Evolutionary conservation across 495 filamentous ascomycete species (phyloP).

Genomic region (Penicillium cataractarum): DNA sequence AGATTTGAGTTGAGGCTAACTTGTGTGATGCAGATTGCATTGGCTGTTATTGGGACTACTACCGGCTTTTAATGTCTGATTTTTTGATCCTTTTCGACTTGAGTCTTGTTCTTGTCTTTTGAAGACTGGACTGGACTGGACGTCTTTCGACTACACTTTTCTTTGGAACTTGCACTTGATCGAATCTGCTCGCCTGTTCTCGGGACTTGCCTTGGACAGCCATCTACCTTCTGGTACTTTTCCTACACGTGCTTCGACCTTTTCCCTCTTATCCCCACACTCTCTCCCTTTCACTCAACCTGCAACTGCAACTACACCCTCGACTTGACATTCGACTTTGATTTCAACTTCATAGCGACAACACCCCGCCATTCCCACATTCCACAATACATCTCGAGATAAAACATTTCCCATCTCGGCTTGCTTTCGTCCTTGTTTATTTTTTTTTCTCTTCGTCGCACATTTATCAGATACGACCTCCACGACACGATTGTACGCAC

Average conservation of each 20-base stretch:
- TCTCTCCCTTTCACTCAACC: constrained; percentile 4
- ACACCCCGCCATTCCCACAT: background rate
- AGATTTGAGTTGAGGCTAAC: background rate
- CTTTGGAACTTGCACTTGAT: background rate
- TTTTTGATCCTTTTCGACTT: constrained; percentile 9
- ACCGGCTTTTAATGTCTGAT: constrained; percentile 46
- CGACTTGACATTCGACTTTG: background rate
- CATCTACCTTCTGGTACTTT: background rate
- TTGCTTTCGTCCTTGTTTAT: constrained; percentile 12
- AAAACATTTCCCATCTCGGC: background rate
- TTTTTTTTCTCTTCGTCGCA: constrained; percentile 31
- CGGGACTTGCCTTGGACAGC: constrained; percentile 3
- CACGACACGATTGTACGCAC: constrained; percentile 40
- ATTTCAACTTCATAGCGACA: background rate
- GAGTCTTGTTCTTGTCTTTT: constrained; percentile 5
- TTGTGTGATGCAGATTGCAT: constrained; percentile 50
- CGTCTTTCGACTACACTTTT: background rate
- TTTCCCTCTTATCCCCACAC: no score
- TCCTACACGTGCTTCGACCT: no score
- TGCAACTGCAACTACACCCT: background rate
- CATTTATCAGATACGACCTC: constrained; percentile 33
- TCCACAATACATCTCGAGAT: background rate
- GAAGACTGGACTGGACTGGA: background rate
- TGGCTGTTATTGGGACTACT: constrained; percentile 61
- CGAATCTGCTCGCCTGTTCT: background rate